Conservation (phyloP, 495 filamentous ascomycete genomes). For the Lasiosphaeris hirsuta region DNA sequence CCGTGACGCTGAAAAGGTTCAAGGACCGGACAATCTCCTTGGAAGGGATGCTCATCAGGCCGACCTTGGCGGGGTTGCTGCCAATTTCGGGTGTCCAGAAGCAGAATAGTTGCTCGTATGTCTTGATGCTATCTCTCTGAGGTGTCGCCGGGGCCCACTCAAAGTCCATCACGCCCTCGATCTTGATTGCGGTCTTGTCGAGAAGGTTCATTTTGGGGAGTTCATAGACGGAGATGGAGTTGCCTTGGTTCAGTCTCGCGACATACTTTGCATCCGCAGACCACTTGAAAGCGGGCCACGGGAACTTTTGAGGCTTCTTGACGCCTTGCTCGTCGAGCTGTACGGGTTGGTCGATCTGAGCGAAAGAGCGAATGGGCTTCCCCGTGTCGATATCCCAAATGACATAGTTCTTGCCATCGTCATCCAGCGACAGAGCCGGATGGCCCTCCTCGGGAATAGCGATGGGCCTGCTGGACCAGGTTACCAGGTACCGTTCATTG, state of each 20-base stretch:
- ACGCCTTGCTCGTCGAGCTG: conserved; percentile 39
- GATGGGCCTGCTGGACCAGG: conserved; percentile 92
- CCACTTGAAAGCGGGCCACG: conserved; percentile 99
- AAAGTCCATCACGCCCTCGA: conserved; percentile 95
- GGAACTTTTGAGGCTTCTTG: conserved; percentile 82
- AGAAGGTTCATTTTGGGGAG: conserved; percentile 87
- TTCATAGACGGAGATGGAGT: conserved; percentile 92
- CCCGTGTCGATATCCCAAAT: conserved; percentile 94
- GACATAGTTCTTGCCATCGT: conserved; percentile 98
- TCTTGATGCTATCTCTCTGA: conserved; percentile 74
- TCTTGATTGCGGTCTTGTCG: conserved; percentile 84
- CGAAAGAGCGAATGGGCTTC: conserved; percentile 88
- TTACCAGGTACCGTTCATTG: conserved; percentile 86
- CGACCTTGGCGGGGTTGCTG: conserved; percentile 96
- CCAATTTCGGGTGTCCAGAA: conserved; percentile 99
- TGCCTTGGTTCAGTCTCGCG: conserved; percentile 80
- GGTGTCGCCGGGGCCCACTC: conserved; percentile 90
- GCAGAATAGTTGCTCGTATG: conserved; percentile 91
- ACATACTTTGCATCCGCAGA: conserved; percentile 96
- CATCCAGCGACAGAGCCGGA: conserved; percentile 76
- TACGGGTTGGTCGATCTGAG: conserved; percentile 74
- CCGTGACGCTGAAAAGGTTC: conserved; percentile 95
- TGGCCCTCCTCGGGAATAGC: conserved; percentile 81
- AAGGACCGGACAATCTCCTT: conserved; percentile 90
- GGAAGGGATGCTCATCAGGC: conserved; percentile 90